phyloP scores from a whole-genome alignment of 305 asterid genomes.

The Fraxinus paxiana region DNA sequence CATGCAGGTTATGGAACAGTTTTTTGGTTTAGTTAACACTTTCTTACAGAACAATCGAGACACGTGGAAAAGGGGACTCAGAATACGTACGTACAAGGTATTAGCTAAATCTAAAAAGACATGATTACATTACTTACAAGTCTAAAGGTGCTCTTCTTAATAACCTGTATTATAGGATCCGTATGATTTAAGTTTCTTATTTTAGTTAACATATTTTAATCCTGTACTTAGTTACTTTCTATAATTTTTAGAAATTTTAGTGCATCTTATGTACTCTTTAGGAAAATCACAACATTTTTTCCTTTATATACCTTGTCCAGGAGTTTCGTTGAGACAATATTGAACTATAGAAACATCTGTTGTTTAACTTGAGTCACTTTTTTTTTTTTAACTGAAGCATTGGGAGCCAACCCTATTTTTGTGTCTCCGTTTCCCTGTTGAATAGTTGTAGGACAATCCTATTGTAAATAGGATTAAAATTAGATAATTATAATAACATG shows the following conservation, averaged over 20 bases:
- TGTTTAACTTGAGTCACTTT: neutral
- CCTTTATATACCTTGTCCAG: neutral
- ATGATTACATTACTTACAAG: constrained; percentile 16
- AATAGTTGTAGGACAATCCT: neutral
- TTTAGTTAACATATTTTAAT: neutral
- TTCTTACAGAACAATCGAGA: constrained; percentile 92
- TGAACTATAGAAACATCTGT: neutral
- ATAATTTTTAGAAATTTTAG: neutral
- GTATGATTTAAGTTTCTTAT: neutral
- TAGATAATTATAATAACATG: neutral
- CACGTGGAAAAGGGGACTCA: constrained; percentile 74
- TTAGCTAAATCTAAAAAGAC: constrained; percentile 7
- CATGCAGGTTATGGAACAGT: constrained; percentile 95
- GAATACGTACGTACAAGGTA: constrained; percentile 96
- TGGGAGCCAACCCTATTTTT: constrained; percentile 3
- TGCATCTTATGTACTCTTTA: constrained; percentile 4
- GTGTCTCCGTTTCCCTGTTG: neutral
- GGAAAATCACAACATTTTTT: neutral
- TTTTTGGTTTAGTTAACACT: constrained; percentile 86
- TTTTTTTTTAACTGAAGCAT: neutral
- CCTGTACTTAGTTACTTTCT: neutral
- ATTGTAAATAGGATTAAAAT: neutral
- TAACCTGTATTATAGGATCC: neutral
- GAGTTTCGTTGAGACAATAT: neutral
- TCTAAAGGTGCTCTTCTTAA: constrained; percentile 10